Evolutionary conservation across 495 filamentous ascomycete species (phyloP).

Genomic region (Xylaria scruposa): DNA sequence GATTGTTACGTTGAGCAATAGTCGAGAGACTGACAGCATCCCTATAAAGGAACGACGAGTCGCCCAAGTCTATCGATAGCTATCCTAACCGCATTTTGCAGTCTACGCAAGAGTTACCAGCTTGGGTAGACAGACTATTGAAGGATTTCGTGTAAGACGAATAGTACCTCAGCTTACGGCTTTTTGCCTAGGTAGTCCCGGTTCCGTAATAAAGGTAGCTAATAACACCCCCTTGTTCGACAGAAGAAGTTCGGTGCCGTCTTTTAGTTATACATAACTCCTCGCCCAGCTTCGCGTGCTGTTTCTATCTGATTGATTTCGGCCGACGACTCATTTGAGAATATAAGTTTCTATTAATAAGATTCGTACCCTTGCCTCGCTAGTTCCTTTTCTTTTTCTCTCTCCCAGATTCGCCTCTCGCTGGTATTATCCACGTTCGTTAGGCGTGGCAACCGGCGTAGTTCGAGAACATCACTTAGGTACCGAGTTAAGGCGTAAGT

Average conservation of each 20-base stretch:
- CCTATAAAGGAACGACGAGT: constrained; percentile 13
- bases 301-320: constrained; percentile 9
- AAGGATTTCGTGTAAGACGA: constrained; percentile 33
- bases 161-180: constrained; percentile 19
- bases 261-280: neutral
- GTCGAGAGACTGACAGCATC: constrained; percentile 11
- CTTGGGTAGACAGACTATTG: constrained; percentile 26
- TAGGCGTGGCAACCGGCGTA: constrained; percentile 1
- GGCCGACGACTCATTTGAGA: constrained; percentile 16
- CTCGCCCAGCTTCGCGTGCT: constrained; percentile 21
- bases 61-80: neutral
- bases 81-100: neutral
- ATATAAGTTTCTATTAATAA: constrained; percentile 25
- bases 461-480: constrained; percentile 1
- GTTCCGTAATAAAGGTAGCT: constrained; percentile 12
- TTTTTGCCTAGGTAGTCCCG: neutral
- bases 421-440: neutral
- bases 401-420: neutral
- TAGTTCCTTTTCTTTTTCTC: neutral
- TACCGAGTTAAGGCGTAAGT: constrained; percentile 11
- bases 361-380: constrained; percentile 15
- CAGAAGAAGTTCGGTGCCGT: constrained; percentile 15
- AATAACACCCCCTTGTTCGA: constrained; percentile 13
- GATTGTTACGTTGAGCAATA: constrained; percentile 34
- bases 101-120: neutral